Base-by-base conservation (phyloP, 169 alveolate genomes). In the Cryptosporidium ubiquitum region DNA sequence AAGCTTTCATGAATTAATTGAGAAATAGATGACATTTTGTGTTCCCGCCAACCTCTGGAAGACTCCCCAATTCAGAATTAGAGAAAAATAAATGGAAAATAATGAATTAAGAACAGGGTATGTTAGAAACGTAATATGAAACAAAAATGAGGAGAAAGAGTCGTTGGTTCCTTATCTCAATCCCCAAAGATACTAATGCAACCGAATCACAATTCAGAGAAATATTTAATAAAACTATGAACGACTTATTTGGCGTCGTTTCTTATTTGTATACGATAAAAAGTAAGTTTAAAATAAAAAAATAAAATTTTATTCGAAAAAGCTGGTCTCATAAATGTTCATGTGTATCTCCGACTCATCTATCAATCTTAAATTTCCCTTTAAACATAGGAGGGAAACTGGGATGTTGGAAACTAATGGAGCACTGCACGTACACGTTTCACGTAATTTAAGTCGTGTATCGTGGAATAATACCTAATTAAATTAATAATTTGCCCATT, bases 101-200 rank as follows among this genome's bases (percentile, higher is more conserved):
- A 26, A 42, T 7, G 52, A 55, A 55, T 5, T 0, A 26, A 55
- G 16, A 14, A 12, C 12, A n/a, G 5, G 55, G 40, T 1, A 20
- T 20, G 14, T 18, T 29, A 14, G n/a, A 33, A 64, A 64, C 5
- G 29, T 31, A 64, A n/a, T 64, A 35, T 5, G 26, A 35, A 35
- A 35, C 10, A 40, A 42, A 74, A 42, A 79, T 79, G 89, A 79
- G 89, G 64, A 79, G 52, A 64, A 79, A 79, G 68, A 79, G 70
- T 5, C 73, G 89, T 29, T 79, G 89, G 89, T 79, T 79, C 39
- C 52, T 79, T 4, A 52, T 79, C 20, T 79, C 89, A 42, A 58
- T 79, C 12, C 73, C 75, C 16, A 79, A 64, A 29, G 89, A 79
- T 33, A 42, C 23, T 40, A n/a, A 39, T 4, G 26, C 18, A 0